Evolutionary conservation across 345 rosid species (phyloP), one percentile per base, ranked within the genome.

Genomic region (Hibiscus syriacus): DNA sequence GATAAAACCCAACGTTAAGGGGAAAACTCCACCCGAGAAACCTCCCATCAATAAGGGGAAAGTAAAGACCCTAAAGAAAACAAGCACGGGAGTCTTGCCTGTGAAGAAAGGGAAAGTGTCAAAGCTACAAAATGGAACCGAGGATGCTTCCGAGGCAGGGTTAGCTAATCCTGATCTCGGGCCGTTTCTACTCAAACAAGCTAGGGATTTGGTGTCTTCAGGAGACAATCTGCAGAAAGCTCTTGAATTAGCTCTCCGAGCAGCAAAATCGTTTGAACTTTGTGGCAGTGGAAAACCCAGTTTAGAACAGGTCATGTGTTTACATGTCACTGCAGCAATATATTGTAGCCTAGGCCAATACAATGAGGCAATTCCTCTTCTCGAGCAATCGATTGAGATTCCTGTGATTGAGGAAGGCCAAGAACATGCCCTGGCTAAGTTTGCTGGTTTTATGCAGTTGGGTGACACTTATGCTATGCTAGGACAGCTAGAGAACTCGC

Each of bases 391-490:
- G 1, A 77, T 88, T 38, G 83, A 87, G 80, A 93, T 93, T 64
- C 93, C 92, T 3, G 71, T 55, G 52, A 62, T 82, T 11, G 87
- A 87, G 66, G 79, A 87, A 50, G 89, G 94, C 11, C 89, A 88
- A 82, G 85, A 88, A 43, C 97, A 88, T 41, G 90, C 94, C 23
- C 83, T 93, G 13, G 97, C 97, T 11, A 90, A 84, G 78, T 93
- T 93, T 74, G 87, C 93, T 2, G 89, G 98, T 50, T 81, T 85
- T 66, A 92, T 92, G 98, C 98, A 92, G 74, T 92, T 72, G 84
- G 96, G 98, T 66, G 98, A 93, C 75, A 85, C 90, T 60, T 86
- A 88, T 56, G 90, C 97, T 39, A 86, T 88, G 93, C 61, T 90
- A 67, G 97, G 97, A 56, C 92, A 82, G 71, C 84, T 87, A 49